phyloP scores from a whole-genome alignment of 257 asterid genomes.

The Plectranthus barbatus region DNA sequence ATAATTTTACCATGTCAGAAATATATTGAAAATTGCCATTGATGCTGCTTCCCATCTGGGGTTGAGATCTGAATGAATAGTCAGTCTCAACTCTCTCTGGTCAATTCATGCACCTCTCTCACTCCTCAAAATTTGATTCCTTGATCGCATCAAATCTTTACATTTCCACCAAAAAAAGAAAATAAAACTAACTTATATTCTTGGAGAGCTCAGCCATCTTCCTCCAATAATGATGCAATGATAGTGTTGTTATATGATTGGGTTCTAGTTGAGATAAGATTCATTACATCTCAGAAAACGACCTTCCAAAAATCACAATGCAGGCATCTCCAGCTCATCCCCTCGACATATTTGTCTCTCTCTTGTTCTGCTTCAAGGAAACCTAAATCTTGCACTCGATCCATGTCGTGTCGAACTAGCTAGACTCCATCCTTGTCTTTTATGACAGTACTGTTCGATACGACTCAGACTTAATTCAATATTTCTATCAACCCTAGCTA shows the following conservation, averaged over 20 bases:
- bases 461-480: not conserved
- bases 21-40: slow-evolving; percentile 8
- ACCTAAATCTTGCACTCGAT: slow-evolving; percentile 3
- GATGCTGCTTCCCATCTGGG: slow-evolving; percentile 11
- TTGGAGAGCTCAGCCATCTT: not conserved
- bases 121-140: not conserved
- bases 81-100: slow-evolving; percentile 9
- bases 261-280: not conserved
- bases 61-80: slow-evolving; percentile 9
- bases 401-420: not conserved
- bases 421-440: not conserved
- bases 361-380: slow-evolving; percentile 4
- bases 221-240: slow-evolving; percentile 16
- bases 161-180: not conserved
- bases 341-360: not conserved
- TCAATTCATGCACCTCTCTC: slow-evolving; percentile 20
- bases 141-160: slow-evolving; percentile 10
- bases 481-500: too few species aligned
- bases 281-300: not conserved
- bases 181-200: slow-evolving; percentile 5
- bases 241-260: slow-evolving; percentile 10
- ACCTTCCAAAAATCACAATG: not conserved
- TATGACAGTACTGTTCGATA: not conserved
- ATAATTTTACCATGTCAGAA: slow-evolving; percentile 6
- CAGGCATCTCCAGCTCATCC: slow-evolving; percentile 23